Evolutionary conservation across 2,329 filamentous ascomycete genomes (phyloP).

Genomic region (Phaeoacremonium minimum): DNA sequence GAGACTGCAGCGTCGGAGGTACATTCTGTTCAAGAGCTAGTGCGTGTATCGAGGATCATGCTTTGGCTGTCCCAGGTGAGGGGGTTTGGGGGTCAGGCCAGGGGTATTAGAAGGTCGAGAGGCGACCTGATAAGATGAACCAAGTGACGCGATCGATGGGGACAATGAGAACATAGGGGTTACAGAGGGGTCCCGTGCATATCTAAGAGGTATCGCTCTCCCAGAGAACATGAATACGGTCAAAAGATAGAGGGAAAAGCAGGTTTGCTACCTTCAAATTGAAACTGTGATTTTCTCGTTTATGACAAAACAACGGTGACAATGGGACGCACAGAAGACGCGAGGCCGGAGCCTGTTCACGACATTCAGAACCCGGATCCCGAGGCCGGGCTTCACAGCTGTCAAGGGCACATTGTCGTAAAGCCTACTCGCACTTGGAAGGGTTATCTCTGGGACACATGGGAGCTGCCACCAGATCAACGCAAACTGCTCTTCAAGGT

Average conservation of each 20-base stretch:
- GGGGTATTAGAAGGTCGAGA: no score
- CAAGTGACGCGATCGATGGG: neutral
- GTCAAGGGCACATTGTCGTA: slow-evolving; percentile 9
- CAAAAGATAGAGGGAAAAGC: neutral
- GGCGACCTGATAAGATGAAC: no score
- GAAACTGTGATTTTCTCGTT: neutral
- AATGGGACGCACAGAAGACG: neutral
- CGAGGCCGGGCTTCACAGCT: slow-evolving; percentile 1
- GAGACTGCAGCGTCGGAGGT: no score
- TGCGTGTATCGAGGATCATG: no score
- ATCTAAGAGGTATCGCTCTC: neutral
- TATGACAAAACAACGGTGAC: neutral
- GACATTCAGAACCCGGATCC: neutral
- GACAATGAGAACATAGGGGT: neutral
- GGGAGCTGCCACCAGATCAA: slow-evolving; percentile 24
- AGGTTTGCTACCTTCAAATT: neutral
- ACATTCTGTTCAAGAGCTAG: no score
- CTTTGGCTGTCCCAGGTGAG: no score
- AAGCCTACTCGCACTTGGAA: slow-evolving; percentile 24
- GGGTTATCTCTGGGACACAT: slow-evolving; percentile 30
- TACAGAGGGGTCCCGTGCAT: neutral
- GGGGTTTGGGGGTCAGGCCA: no score
- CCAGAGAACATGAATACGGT: neutral
- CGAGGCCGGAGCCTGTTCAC: neutral
- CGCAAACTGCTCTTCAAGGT: slow-evolving; percentile 26